A percentile compares a stretch with the other conserved stretches of the same genome.
phyloP scores from a whole-genome alignment of 2,329 filamentous ascomycete genomes.

The Aureobasidium sp. region DNA sequence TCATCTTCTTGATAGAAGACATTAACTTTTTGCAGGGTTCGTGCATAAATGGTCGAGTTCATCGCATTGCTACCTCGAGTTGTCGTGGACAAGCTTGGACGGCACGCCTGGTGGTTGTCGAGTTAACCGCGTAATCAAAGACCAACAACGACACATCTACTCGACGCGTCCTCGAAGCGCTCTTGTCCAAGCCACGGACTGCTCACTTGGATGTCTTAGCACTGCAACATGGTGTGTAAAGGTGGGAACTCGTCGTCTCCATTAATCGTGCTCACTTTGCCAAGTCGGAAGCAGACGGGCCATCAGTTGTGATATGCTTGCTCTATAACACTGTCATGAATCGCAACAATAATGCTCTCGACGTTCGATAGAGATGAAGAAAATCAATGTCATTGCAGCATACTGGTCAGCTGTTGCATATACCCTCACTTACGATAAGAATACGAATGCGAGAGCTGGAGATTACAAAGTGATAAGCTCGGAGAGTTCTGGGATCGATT shows the following conservation, averaged over 20 bases:
- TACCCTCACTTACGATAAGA: neutral
- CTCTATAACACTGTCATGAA: neutral
- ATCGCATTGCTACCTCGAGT: neutral
- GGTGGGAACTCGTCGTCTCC: neutral
- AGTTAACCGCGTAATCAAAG: neutral
- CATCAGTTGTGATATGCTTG: neutral
- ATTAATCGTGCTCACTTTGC: neutral
- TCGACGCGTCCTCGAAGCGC: neutral
- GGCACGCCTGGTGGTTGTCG: neutral
- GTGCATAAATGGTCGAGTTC: neutral
- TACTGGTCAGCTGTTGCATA: neutral
- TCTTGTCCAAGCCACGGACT: neutral
- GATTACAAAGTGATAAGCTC: neutral
- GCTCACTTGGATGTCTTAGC: neutral
- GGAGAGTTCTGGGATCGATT: neutral
- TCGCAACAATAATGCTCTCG: neutral
- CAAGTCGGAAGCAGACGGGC: conserved; percentile 1
- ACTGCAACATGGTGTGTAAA: neutral
- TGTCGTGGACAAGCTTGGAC: neutral
- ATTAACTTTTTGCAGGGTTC: neutral
- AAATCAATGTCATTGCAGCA: too few relatives aligned
- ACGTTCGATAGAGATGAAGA: neutral
- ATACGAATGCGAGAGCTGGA: neutral
- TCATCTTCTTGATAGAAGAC: neutral
- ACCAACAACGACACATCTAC: neutral